Conservation (phyloP, 1,284 basidiomycete species). For the Malassezia yamatoensis region DNA sequence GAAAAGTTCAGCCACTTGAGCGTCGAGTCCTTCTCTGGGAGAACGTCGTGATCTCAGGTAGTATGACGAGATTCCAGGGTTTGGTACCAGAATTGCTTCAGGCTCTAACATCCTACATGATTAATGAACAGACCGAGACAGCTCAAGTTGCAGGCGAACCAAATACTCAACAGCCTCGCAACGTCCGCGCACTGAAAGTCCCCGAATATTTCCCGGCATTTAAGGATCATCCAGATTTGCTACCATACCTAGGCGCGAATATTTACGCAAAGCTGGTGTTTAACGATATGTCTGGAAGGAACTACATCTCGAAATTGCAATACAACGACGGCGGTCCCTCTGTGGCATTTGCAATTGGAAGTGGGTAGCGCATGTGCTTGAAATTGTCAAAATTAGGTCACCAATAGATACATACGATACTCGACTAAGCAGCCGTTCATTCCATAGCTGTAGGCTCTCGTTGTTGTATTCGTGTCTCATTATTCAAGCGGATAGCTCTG, state of each 20-base stretch:
- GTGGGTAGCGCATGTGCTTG: constrained; percentile 1
- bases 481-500: too few relatives aligned
- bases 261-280: constrained; percentile 46
- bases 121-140: constrained; percentile 28
- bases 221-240: constrained; percentile 44
- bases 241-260: constrained; percentile 41
- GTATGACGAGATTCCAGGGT: constrained; percentile 26
- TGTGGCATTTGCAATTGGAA: constrained; percentile 19
- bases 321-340: constrained; percentile 43
- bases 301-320: constrained; percentile 39
- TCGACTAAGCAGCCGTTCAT: too few relatives aligned
- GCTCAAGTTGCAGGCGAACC: constrained; percentile 33
- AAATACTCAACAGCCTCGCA: constrained; percentile 33
- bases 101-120: constrained; percentile 22
- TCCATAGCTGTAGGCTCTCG: too few relatives aligned
- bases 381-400: too few relatives aligned
- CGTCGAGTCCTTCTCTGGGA: constrained; percentile 39
- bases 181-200: constrained; percentile 33
- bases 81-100: constrained; percentile 29
- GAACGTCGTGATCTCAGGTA: constrained; percentile 38
- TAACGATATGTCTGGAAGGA: constrained; percentile 32
- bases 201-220: constrained; percentile 47
- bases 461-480: too few relatives aligned
- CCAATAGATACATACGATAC: too few relatives aligned
- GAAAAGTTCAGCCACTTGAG: constrained; percentile 27